These are phyloP conservation scores for Neopestalotiopsis sp. DNA, from an alignment of 2,329 filamentous ascomycete genomes.

Conservation along the genomic window DNA sequence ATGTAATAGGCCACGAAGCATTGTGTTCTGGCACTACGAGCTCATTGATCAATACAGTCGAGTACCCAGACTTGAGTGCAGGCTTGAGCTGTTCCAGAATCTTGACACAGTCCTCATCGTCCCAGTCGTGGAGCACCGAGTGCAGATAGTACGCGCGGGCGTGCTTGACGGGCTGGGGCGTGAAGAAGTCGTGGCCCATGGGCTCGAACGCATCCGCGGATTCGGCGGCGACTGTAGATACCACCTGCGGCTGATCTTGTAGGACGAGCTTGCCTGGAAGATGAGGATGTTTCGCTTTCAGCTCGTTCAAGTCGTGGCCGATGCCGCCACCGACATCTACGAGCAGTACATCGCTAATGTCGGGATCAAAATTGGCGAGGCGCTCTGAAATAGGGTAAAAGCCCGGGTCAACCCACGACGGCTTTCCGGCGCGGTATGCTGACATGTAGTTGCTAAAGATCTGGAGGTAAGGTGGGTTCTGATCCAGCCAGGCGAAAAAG, in stretches of 20 bases:
- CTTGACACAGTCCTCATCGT: background rate
- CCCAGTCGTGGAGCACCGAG: background rate
- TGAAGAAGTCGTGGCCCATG: background rate
- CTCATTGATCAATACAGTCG: background rate
- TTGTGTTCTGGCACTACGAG: background rate
- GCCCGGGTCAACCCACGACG: conserved; percentile 40
- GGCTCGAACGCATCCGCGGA: background rate
- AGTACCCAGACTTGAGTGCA: background rate
- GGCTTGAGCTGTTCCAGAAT: background rate
- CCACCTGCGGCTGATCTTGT: background rate
- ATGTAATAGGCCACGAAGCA: background rate
- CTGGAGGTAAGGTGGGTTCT: conserved; percentile 39
- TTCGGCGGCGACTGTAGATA: background rate
- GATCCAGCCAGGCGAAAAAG: conserved; percentile 42
- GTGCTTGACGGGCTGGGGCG: background rate
- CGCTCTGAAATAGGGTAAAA: conserved; percentile 25
- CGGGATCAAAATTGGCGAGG: background rate
- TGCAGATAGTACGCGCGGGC: background rate
- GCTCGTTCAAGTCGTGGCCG: background rate
- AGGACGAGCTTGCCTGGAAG: background rate
- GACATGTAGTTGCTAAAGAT: conserved; percentile 43
- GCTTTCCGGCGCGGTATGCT: conserved; percentile 42
- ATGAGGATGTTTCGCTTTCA: background rate
- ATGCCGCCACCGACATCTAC: conserved; percentile 2
- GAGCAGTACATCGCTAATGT: background rate